phyloP scores from a whole-genome alignment of 2,329 filamentous ascomycete genomes.

The Calonectria henricotiae region DNA sequence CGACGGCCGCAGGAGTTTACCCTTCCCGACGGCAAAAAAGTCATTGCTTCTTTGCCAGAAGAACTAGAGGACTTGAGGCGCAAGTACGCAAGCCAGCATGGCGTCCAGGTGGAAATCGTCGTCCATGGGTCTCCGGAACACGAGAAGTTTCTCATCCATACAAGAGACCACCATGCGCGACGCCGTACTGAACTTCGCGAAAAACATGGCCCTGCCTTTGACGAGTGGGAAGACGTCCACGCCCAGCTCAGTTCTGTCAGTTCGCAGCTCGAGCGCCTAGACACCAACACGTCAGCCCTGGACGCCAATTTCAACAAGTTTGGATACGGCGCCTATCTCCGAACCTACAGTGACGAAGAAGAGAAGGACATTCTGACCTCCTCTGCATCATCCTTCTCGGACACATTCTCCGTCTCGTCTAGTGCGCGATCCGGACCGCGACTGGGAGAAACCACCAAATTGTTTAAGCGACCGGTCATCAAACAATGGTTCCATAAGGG shows the following conservation, averaged over 20 bases:
- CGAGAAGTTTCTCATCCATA: conserved; percentile 64
- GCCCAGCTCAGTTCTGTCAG: conserved; percentile 69
- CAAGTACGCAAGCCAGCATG: conserved; percentile 58
- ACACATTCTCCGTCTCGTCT: conserved; percentile 50
- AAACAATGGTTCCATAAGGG: conserved; percentile 79
- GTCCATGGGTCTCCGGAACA: conserved; percentile 71
- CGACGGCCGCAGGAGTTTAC: conserved; percentile 69
- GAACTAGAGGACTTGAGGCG: conserved; percentile 67
- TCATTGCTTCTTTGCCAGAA: conserved; percentile 73
- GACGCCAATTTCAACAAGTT: conserved; percentile 77
- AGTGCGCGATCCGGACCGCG: conserved; percentile 48
- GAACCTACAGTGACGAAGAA: conserved; percentile 62
- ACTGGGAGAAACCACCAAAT: conserved; percentile 65
- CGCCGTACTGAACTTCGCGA: conserved; percentile 65
- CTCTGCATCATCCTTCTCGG: conserved; percentile 46
- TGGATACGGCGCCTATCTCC: conserved; percentile 73
- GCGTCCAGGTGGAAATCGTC: conserved; percentile 69
- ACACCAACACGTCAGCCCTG: conserved; percentile 69
- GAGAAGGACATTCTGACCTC: conserved; percentile 35
- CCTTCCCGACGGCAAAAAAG: conserved; percentile 70
- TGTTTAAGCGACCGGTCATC: conserved; percentile 74
- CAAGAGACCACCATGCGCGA: conserved; percentile 69
- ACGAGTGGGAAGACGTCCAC: conserved; percentile 72
- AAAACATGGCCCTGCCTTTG: conserved; percentile 67
- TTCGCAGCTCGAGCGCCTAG: conserved; percentile 69